Percentiles rank a stretch among this genome's conserved stretches.
Evolutionary conservation across 176 grass and related monocot species (phyloP).

Genomic region (Microstegium vimineum): DNA sequence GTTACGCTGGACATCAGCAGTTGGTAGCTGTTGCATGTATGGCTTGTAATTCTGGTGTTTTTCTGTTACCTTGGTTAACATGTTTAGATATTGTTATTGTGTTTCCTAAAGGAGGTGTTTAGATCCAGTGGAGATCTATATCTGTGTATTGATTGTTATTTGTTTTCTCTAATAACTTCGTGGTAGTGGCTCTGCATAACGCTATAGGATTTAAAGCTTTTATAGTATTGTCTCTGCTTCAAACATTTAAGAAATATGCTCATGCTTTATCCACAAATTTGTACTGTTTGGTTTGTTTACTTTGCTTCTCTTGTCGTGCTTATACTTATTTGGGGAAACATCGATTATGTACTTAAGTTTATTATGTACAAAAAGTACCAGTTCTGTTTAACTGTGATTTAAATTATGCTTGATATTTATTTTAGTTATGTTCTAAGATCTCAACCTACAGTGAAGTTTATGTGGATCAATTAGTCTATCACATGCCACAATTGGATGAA

Average conservation of each 20-base stretch:
- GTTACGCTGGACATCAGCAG: neutral
- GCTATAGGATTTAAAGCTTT: neutral
- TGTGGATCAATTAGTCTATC: neutral
- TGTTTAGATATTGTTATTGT: neutral
- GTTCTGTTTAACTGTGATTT: neutral
- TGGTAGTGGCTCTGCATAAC: neutral
- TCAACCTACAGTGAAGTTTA: neutral
- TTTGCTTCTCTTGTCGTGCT: neutral
- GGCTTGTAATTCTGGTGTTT: neutral
- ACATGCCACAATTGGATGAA: neutral
- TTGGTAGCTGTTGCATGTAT: neutral
- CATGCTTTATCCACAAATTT: neutral
- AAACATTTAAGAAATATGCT: neutral
- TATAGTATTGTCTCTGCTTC: neutral
- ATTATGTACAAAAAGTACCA: neutral
- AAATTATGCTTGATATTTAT: neutral
- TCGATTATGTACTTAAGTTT: neutral
- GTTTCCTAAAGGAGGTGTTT: neutral
- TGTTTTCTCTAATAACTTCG: neutral
- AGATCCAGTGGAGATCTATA: neutral
- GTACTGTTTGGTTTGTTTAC: neutral
- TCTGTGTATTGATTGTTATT: neutral
- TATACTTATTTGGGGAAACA: neutral
- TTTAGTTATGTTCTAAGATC: neutral
- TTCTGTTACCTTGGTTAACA: neutral